Evolutionary conservation across 208 protist genomes (phyloP), one percentile per base, ranked within the genome.

Genomic region (Sergeia podlipaevii): DNA sequence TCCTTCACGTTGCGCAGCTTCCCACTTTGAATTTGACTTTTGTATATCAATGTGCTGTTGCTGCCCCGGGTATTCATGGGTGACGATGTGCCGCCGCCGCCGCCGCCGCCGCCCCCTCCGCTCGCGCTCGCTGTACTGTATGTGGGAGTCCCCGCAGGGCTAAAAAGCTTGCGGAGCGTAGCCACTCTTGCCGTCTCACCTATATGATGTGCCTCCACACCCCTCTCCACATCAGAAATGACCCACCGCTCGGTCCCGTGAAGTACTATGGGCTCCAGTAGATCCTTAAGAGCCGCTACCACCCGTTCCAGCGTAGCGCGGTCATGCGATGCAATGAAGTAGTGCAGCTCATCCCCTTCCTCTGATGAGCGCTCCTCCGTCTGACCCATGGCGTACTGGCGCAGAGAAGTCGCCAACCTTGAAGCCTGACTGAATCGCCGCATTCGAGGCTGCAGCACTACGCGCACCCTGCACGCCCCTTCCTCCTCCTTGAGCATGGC

Each of bases 321-420:
- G 38, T 92, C 65, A 4, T 53, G 65, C n/a, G 81, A 89, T 38
- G 86, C 78, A 28, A 95, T 51, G 59, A 95, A 95, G 60, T 95
- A 91, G 18, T 56, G 46, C 39, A 89, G 59, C 43, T 63, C 48
- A 23, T 72, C 73, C 7, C 77, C 72, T 2, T 42, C 65, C 0
- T 45, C 43, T 30, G 46, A 30, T 39, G 27, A 4, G 13, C 15
- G 10, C 28, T 37, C 45, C 8, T 23, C 24, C 17, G 33, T n/a
- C n/a, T n/a, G n/a, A n/a, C n/a, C n/a, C n/a, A n/a, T n/a, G n/a
- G n/a, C n/a, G n/a, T n/a, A n/a, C n/a, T 11, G 11, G 33, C 15
- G 36, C 15, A 15, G 49, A 27, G 13, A 4, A 0, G 10, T 21
- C 33, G 8, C 38, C 36, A n/a, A 57, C 27, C 3, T 57, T 41